These are phyloP conservation scores for Lomentospora prolificans DNA, from an alignment of 2,329 filamentous ascomycete species.

Conservation along the genomic window DNA sequence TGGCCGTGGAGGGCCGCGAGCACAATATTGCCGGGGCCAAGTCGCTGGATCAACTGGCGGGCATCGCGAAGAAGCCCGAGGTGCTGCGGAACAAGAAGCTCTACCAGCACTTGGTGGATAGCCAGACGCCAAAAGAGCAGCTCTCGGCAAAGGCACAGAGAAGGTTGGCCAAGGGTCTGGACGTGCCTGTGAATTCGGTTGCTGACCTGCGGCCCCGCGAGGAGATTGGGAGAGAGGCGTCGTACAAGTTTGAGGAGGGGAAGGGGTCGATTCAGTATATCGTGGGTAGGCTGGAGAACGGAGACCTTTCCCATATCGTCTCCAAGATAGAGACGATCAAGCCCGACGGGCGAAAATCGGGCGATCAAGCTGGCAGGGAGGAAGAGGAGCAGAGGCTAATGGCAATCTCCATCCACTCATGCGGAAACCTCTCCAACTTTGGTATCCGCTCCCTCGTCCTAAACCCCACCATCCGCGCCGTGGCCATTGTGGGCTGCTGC, in stretches of 20 bases:
- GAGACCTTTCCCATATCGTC: slow-evolving; percentile 61
- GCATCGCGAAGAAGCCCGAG: slow-evolving; percentile 61
- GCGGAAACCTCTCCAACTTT: slow-evolving; percentile 93
- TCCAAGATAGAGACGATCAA: slow-evolving; percentile 38
- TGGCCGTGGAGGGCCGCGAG: slow-evolving; percentile 82
- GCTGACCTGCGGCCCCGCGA: slow-evolving; percentile 36
- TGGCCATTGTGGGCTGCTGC: slow-evolving; percentile 95
- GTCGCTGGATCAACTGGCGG: slow-evolving; percentile 73
- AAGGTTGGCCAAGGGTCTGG: slow-evolving; percentile 10
- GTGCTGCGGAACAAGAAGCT: slow-evolving; percentile 78
- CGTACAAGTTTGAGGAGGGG: slow-evolving; percentile 48
- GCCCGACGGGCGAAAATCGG: slow-evolving; percentile 3
- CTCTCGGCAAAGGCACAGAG: slow-evolving; percentile 7
- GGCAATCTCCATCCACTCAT: slow-evolving; percentile 93
- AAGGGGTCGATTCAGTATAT: slow-evolving; percentile 69
- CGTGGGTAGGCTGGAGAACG: slow-evolving; percentile 62
- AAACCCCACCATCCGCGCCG: slow-evolving; percentile 76
- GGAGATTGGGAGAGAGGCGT: slow-evolving; percentile 32
- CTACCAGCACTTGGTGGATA: slow-evolving; percentile 45
- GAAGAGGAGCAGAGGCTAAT: slow-evolving; percentile 53
- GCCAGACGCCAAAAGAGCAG: slow-evolving; percentile 15
- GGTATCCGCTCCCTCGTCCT: slow-evolving; percentile 77
- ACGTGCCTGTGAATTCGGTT: slow-evolving; percentile 17
- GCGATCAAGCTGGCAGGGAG: too few relatives aligned
- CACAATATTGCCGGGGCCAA: slow-evolving; percentile 81